Conservation (phyloP, 768 basidiomycete species). For the Rhizopogon salebrosus region DNA sequence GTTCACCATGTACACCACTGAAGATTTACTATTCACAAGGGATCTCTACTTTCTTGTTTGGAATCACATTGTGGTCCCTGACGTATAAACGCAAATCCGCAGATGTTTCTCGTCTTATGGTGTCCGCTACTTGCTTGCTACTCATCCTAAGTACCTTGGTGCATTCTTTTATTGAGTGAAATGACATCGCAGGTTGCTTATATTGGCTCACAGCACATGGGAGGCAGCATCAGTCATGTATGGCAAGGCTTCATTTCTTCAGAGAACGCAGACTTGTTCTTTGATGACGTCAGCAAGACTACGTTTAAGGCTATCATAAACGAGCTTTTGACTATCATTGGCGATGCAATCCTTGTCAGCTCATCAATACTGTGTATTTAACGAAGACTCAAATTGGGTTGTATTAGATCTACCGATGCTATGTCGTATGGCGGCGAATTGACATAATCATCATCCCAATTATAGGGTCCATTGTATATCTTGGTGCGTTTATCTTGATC, state of each 20-base stretch:
- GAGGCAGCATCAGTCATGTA: neutral
- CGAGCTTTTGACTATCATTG: slow-evolving; percentile 7
- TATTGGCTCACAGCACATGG: neutral
- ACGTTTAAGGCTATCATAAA: slow-evolving; percentile 9
- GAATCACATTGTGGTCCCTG: slow-evolving; percentile 3
- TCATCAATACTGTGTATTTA: neutral
- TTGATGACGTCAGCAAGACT: neutral
- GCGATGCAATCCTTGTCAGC: slow-evolving; percentile 13
- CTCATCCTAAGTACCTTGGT: slow-evolving; percentile 4
- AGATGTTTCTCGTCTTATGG: neutral
- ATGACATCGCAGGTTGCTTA: neutral
- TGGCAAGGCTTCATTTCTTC: slow-evolving; percentile 1
- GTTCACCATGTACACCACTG: neutral
- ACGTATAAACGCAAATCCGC: neutral
- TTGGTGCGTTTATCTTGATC: neutral
- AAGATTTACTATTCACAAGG: slow-evolving; percentile 1
- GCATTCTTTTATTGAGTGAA: neutral
- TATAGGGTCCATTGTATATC: neutral
- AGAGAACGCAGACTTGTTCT: neutral
- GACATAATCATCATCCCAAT: neutral
- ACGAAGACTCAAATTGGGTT: neutral
- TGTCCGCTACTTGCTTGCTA: neutral
- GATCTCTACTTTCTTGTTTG: slow-evolving; percentile 3
- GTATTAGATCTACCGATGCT: slow-evolving; percentile 7
- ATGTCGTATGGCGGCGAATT: slow-evolving; percentile 5